phyloP scores from a whole-genome alignment of 768 basidiomycete genomes.

The Tulasnella sp. region DNA sequence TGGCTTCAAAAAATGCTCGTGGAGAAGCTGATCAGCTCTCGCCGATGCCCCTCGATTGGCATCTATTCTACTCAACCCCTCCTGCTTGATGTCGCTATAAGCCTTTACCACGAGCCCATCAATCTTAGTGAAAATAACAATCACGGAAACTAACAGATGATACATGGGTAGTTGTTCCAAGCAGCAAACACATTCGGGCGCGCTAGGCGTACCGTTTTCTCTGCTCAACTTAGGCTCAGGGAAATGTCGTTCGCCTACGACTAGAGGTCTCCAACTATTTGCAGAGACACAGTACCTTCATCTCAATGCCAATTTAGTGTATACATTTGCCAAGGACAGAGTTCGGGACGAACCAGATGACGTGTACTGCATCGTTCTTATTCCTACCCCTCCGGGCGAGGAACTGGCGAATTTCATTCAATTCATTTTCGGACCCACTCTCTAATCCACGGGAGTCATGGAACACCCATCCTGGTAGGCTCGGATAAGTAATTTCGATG shows the following conservation, averaged over 20 bases:
- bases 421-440: slow-evolving; percentile 26
- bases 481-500: slow-evolving; percentile 26
- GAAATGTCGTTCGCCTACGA: background rate
- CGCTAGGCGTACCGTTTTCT: background rate
- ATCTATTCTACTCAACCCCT: background rate
- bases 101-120: background rate
- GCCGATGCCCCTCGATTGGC: background rate
- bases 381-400: slow-evolving; percentile 16
- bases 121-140: background rate
- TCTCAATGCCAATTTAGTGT: background rate
- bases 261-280: background rate
- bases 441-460: slow-evolving; percentile 37
- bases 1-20: background rate
- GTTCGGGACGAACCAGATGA: background rate
- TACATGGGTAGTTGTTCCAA: background rate
- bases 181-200: no score
- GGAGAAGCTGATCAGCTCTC: background rate
- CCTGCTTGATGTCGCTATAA: background rate
- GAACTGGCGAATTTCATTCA: slow-evolving; percentile 27
- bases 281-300: background rate
- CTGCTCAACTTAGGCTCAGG: background rate
- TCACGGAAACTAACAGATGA: background rate
- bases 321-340: background rate
- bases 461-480: slow-evolving; percentile 30
- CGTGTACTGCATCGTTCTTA: background rate